Evolutionary conservation across 805 yeast species (phyloP).

Genomic region (Pichia gijzeniarum): DNA sequence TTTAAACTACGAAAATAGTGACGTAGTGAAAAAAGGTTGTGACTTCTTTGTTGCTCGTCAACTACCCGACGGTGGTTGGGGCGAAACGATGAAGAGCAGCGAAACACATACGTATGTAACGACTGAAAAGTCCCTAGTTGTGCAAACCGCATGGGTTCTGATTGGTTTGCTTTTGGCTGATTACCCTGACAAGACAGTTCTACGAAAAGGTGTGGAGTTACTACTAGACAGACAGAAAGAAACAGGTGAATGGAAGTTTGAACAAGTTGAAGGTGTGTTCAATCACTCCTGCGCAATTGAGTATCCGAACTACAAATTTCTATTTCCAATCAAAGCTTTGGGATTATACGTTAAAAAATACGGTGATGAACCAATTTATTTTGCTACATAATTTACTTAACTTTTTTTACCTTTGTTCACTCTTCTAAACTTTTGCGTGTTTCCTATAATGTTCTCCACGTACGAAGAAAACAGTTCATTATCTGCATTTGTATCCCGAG

Average conservation of each 20-base stretch:
- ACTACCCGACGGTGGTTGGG: slow-evolving; percentile 93
- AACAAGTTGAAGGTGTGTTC: slow-evolving; percentile 91
- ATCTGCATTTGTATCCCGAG: slow-evolving; percentile 48
- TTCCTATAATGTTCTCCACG: slow-evolving; percentile 84
- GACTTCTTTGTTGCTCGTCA: slow-evolving; percentile 76
- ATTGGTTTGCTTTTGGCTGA: slow-evolving; percentile 75
- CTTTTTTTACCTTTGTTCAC: neutral
- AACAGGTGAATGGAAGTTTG: slow-evolving; percentile 82
- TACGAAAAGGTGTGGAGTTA: slow-evolving; percentile 56
- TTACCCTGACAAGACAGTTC: slow-evolving; percentile 63
- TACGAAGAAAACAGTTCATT: slow-evolving; percentile 77
- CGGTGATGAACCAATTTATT: slow-evolving; percentile 19
- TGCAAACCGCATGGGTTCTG: slow-evolving; percentile 90
- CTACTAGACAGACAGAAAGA: slow-evolving; percentile 59
- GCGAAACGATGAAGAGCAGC: slow-evolving; percentile 86
- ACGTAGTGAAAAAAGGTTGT: slow-evolving; percentile 66
- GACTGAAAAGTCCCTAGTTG: slow-evolving; percentile 53
- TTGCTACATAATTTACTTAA: neutral
- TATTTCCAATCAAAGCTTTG: slow-evolving; percentile 88
- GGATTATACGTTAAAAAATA: slow-evolving; percentile 50
- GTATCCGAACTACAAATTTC: slow-evolving; percentile 86
- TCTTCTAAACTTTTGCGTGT: slow-evolving; percentile 73
- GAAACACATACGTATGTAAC: slow-evolving; percentile 74
- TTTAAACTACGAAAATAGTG: slow-evolving; percentile 53
- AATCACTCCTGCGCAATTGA: slow-evolving; percentile 90